A percentile compares a stretch with the other conserved stretches of the same genome.
phyloP scores from a whole-genome alignment of 2,329 filamentous ascomycete genomes.

The Alternaria arborescens region DNA sequence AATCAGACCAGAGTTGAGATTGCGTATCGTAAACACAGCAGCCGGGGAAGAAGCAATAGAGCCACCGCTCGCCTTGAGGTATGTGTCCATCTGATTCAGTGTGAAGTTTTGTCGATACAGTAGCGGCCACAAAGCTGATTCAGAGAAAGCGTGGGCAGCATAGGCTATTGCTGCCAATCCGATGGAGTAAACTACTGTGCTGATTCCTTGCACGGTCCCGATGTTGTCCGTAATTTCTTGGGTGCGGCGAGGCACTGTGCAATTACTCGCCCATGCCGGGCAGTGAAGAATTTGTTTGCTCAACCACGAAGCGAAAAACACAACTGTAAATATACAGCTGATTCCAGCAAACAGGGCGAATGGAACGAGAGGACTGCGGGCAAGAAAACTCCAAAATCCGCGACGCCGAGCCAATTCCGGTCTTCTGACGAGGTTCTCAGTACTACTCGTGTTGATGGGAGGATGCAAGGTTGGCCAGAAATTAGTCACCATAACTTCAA shows the following conservation, averaged over 20 bases:
- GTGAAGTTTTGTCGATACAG: neutral
- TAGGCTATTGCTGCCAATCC: neutral
- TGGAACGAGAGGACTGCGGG: neutral
- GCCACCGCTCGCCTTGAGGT: neutral
- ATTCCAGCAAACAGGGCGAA: neutral
- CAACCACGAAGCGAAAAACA: neutral
- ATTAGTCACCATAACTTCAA: neutral
- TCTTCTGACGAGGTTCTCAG: neutral
- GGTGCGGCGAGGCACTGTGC: neutral
- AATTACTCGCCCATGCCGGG: neutral
- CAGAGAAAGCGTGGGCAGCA: neutral
- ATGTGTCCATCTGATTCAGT: neutral
- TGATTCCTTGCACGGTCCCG: neutral
- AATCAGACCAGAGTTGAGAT: neutral
- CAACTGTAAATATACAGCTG: neutral
- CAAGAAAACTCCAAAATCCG: neutral
- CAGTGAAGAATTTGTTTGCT: neutral
- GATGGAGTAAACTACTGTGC: neutral
- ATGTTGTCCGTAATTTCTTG: neutral
- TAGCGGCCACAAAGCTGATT: neutral
- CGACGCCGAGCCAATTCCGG: neutral
- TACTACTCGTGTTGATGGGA: neutral
- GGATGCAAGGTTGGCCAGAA: neutral
- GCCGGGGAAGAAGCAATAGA: neutral
- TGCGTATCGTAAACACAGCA: neutral